Base-by-base conservation (phyloP, 129 eudicot genomes). In the Helichrysum umbraculigerum region DNA sequence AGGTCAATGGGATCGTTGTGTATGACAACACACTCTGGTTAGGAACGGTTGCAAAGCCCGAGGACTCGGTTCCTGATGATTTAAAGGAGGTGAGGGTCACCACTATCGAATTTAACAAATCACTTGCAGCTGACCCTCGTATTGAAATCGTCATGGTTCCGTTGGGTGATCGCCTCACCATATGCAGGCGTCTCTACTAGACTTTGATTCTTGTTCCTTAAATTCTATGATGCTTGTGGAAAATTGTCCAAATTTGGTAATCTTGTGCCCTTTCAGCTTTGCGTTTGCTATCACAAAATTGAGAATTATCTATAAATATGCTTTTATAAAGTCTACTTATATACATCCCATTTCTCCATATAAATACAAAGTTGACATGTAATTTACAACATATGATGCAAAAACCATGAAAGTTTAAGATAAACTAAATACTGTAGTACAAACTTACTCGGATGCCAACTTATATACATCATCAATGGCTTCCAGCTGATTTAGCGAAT, bases 11-110 rank as follows among this genome's bases (percentile, higher is more conserved):
- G 22, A 32, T 87, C 7, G 77, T 87, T 8, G 86, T 70, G 30
- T 89, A 90, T 10, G 96, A 90, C 72, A 90, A 89, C 85, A 86
- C 89, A 0, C 87, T 89, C 0, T 84, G 95, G 91, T 47, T 69
- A 4, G 95, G 89, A 32, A 12, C 77, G 0, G 95, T 89, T 4
- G 89, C 72, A 5, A 64, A 70, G 73, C 84, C 86, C 0, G 87
- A 82, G 71, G 81, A 85, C n/a, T 21, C 9, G 3, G 83, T 84
- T 58, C 41, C 33, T 3, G 73, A 74, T 2, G 67, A 28, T n/a
- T 35, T 32, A 73, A 14, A 33, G n/a, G 44, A 30, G 15, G 57
- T 47, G 57, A 77, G 78, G 63, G 60, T 21, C 2, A 34, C n/a
- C 7, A 39, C 41, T 0, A 30, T 83, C 0, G 25, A 71, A 62